Conservation (phyloP, 305 asterid species). For the Fraxinus greggii region DNA sequence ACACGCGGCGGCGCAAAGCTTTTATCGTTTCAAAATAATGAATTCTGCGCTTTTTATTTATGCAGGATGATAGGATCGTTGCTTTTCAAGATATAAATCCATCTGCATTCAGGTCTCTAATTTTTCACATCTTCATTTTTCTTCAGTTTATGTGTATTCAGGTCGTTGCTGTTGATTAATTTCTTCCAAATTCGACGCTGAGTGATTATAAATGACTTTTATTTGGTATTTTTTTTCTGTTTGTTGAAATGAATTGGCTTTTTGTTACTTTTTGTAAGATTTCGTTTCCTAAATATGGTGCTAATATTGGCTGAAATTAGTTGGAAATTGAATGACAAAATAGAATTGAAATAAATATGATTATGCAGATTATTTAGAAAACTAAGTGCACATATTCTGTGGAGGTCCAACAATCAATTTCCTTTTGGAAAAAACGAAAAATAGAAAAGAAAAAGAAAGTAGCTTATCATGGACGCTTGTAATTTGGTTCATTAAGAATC, state of each 20-base stretch:
- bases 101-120: conserved; percentile 58
- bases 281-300: neutral
- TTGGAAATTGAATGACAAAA: neutral
- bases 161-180: conserved; percentile 9
- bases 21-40: neutral
- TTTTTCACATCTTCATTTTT: neutral
- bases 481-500: neutral
- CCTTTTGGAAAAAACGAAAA: neutral
- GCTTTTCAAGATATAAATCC: conserved; percentile 79
- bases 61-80: conserved; percentile 65
- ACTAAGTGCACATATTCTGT: neutral
- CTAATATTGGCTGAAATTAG: neutral
- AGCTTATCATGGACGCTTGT: neutral
- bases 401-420: neutral
- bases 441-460: neutral
- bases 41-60: neutral
- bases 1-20: neutral
- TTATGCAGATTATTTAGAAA: neutral
- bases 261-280: neutral
- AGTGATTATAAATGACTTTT: neutral
- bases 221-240: neutral
- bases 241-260: neutral
- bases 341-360: neutral
- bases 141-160: neutral
- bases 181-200: conserved; percentile 3